phyloP scores from a whole-genome alignment of 129 eudicot genomes.

The Tanacetum coccineum region DNA sequence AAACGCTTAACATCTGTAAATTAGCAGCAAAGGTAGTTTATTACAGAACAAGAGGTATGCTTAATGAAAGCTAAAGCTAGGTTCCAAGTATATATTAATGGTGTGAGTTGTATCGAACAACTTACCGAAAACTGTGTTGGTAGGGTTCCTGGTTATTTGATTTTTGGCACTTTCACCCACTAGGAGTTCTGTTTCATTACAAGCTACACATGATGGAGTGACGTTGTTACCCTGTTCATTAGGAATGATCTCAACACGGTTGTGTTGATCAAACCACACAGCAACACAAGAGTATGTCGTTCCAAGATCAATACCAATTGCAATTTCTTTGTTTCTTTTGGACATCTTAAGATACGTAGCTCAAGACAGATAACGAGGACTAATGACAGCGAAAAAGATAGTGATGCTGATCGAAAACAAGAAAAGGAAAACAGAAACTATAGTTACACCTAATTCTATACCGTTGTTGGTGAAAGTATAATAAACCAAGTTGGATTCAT shows the following conservation, averaged over 20 bases:
- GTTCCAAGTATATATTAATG: too few relatives aligned
- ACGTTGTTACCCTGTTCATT: constrained; percentile 19
- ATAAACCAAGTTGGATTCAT: too few relatives aligned
- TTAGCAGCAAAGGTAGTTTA: not conserved
- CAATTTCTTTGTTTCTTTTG: not conserved
- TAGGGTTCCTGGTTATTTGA: constrained; percentile 23
- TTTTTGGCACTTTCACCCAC: constrained; percentile 25
- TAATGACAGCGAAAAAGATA: not conserved
- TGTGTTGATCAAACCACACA: constrained; percentile 17
- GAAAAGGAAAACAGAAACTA: not conserved
- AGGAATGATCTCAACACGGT: constrained; percentile 25
- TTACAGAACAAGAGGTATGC: not conserved
- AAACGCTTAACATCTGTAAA: constrained; percentile 19
- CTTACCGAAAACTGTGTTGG: constrained; percentile 23
- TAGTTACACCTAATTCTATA: not conserved
- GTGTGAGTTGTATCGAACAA: not conserved
- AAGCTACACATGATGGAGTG: constrained; percentile 26
- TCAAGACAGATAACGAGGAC: not conserved
- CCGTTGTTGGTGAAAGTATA: too few relatives aligned
- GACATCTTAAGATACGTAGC: constrained; percentile 16
- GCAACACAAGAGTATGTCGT: constrained; percentile 26
- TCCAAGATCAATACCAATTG: constrained; percentile 24
- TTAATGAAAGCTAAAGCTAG: not conserved
- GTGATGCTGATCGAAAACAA: not conserved
- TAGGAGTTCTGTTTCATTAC: constrained; percentile 3